A percentile compares a stretch with the other conserved stretches of the same genome.
Conservation (phyloP, 257 asterid genomes). For the Nicotiana otophora region DNA sequence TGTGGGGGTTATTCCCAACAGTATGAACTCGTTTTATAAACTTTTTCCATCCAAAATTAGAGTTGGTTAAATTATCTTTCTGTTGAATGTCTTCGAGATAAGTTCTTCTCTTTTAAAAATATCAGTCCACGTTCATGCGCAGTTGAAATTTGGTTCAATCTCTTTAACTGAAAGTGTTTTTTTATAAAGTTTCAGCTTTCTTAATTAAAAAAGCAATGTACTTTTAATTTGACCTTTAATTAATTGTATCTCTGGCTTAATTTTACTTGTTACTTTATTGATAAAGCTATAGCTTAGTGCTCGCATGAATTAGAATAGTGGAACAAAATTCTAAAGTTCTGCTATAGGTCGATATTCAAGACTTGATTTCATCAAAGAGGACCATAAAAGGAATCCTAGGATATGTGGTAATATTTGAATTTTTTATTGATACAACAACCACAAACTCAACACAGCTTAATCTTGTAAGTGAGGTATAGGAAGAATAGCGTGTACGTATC, state of each 20-base stretch:
- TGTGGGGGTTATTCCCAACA: no score
- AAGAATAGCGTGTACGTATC: no score
- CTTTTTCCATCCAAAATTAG: background rate
- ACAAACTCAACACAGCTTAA: fast-evolving
- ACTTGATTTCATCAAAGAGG: background rate
- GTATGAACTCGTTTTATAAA: background rate
- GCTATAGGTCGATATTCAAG: background rate
- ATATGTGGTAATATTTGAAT: background rate
- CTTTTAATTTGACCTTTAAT: background rate
- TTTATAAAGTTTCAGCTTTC: background rate
- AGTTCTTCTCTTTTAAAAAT: background rate
- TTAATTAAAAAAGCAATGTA: background rate
- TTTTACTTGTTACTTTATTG: background rate
- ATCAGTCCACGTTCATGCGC: background rate
- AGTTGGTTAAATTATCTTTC: background rate
- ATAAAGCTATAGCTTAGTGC: background rate
- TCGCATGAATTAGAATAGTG: background rate
- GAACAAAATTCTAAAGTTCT: background rate
- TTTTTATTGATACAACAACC: no score
- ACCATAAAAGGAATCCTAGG: background rate
- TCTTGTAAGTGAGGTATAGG: no score
- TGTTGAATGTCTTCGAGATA: background rate
- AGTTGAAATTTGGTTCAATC: background rate
- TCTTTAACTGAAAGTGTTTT: background rate
- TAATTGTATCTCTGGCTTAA: background rate